Evolutionary conservation across 2,329 filamentous ascomycete species (phyloP).

Genomic region (Ophiostoma montium): DNA sequence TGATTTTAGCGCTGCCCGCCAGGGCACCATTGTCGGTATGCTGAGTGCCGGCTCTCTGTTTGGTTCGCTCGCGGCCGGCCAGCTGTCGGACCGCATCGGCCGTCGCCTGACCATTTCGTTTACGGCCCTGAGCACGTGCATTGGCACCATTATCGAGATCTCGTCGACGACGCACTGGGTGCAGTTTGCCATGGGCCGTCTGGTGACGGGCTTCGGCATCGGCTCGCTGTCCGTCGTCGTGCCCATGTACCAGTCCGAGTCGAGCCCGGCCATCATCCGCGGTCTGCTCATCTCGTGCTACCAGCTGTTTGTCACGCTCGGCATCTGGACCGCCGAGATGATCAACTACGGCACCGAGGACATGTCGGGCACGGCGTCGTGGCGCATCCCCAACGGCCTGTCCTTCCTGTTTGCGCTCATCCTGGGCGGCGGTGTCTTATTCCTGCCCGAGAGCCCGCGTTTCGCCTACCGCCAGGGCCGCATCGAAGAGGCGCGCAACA

Average conservation of each 20-base stretch:
- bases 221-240: slow-evolving; percentile 57
- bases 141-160: slow-evolving; percentile 57
- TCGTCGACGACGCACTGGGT: slow-evolving; percentile 41
- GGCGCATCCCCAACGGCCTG: slow-evolving; percentile 47
- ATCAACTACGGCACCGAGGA: slow-evolving; percentile 48
- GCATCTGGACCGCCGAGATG: slow-evolving; percentile 53
- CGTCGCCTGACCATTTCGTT: slow-evolving; percentile 47
- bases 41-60: neutral
- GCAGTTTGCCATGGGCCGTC: slow-evolving; percentile 51
- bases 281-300: slow-evolving; percentile 52
- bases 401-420: slow-evolving; percentile 57
- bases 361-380: slow-evolving; percentile 39
- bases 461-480: slow-evolving; percentile 50
- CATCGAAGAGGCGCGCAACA: slow-evolving; percentile 37
- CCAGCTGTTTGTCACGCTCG: slow-evolving; percentile 59
- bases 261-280: slow-evolving; percentile 50
- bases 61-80: neutral
- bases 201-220: slow-evolving; percentile 52
- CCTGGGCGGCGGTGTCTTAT: slow-evolving; percentile 46
- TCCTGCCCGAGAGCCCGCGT: slow-evolving; percentile 62
- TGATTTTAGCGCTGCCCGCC: neutral
- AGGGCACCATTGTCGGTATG: slow-evolving; percentile 1
- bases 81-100: slow-evolving; percentile 27
- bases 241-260: slow-evolving; percentile 65
- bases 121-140: slow-evolving; percentile 44